Percentiles rank a stretch among this genome's conserved stretches.
Conservation (phyloP, 495 filamentous ascomycete genomes). For the Penicillium parvum region DNA sequence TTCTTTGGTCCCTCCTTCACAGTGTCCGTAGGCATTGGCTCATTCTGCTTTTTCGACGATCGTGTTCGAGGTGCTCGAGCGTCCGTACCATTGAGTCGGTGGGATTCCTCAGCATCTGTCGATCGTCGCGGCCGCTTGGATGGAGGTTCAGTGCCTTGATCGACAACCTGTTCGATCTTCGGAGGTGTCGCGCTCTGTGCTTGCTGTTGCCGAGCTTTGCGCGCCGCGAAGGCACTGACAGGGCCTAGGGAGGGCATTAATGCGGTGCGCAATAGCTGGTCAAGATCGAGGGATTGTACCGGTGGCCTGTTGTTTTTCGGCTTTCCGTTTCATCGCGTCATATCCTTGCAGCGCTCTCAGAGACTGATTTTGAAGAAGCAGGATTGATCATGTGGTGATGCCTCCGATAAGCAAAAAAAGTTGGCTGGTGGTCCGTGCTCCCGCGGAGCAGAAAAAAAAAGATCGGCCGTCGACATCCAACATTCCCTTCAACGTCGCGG, state of each 20-base stretch:
- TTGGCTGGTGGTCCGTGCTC: conserved; percentile 41
- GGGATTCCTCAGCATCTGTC: conserved; percentile 16
- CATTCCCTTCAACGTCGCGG: conserved; percentile 14
- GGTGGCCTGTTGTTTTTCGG: conserved; percentile 37
- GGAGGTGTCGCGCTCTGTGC: conserved; percentile 19
- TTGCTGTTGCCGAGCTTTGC: conserved; percentile 44
- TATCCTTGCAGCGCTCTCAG: not conserved
- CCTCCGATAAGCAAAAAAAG: conserved; percentile 33
- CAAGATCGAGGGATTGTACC: conserved; percentile 20
- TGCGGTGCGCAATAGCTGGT: not conserved
- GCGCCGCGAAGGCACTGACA: conserved; percentile 37
- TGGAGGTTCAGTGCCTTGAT: conserved; percentile 29
- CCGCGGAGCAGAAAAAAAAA: conserved; percentile 45
- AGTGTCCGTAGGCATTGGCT: conserved; percentile 10
- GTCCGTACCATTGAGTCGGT: conserved; percentile 8
- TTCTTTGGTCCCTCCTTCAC: conserved; percentile 3
- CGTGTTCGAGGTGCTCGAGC: conserved; percentile 16
- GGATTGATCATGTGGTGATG: conserved; percentile 20
- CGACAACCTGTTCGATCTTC: conserved; percentile 13
- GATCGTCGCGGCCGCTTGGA: conserved; percentile 35
- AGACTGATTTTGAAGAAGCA: not conserved
- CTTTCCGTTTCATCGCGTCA: conserved; percentile 41
- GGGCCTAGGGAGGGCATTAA: conserved; percentile 24
- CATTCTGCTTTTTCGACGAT: conserved; percentile 24
- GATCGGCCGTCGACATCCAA: conserved; percentile 22